These are phyloP conservation scores for Rasamsonia emersonii DNA, from an alignment of 2,329 filamentous ascomycete species.

Conservation along the genomic window DNA sequence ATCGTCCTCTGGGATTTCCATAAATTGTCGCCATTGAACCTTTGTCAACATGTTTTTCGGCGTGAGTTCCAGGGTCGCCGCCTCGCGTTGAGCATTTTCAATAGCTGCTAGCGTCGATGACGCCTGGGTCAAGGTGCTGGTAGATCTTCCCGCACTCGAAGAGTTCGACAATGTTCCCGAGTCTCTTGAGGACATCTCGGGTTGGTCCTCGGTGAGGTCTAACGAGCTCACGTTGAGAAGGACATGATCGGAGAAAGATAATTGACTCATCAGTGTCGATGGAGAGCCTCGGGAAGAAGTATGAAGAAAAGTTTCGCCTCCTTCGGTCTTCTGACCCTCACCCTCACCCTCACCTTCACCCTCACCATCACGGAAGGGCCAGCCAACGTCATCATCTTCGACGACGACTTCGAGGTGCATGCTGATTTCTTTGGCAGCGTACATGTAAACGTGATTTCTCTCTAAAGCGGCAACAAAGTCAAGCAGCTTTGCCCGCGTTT, in stretches of 20 bases:
- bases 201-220: slow-evolving; percentile 30
- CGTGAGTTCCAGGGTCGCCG: slow-evolving; percentile 60
- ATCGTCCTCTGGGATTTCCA: slow-evolving; percentile 75
- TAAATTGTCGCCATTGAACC: slow-evolving; percentile 79
- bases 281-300: slow-evolving; percentile 34
- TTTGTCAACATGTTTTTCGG: slow-evolving; percentile 67
- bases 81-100: slow-evolving; percentile 74
- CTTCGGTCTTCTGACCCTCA: no score
- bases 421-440: slow-evolving; percentile 77
- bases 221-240: slow-evolving; percentile 30
- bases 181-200: slow-evolving; percentile 29
- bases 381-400: slow-evolving; percentile 86
- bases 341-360: slow-evolving; percentile 34
- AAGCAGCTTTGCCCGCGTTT: slow-evolving; percentile 62
- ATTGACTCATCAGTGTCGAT: slow-evolving; percentile 21
- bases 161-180: slow-evolving; percentile 32
- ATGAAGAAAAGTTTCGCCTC: slow-evolving; percentile 31
- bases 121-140: slow-evolving; percentile 33
- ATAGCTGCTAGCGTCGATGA: slow-evolving; percentile 29
- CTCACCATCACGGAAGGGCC: slow-evolving; percentile 74
- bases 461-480: slow-evolving; percentile 70
- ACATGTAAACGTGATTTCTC: slow-evolving; percentile 69
- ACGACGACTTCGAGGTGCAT: slow-evolving; percentile 65
- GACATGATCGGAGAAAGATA: slow-evolving; percentile 21
- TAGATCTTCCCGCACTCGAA: slow-evolving; percentile 31